Evolutionary conservation across 352 stramenopile species (phyloP).

Genomic region (Plasmopara viticola): DNA sequence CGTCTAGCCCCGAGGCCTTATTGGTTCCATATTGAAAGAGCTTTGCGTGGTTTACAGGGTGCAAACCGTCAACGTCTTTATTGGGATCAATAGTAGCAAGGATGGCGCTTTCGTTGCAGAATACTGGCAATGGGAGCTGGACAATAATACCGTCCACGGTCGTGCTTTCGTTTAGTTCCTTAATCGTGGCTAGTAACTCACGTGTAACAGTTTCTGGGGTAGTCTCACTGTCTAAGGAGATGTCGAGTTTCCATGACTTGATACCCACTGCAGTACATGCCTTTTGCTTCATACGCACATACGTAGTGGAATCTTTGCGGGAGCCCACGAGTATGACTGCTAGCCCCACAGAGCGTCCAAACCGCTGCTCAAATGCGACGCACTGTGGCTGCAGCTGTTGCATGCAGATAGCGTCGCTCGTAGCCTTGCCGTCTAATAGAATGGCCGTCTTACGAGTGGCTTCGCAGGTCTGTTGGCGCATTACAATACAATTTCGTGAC

Average conservation of each 20-base stretch:
- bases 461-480: no score
- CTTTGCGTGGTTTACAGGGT: slow-evolving; percentile 94
- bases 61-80: slow-evolving; percentile 99
- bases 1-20: slow-evolving; percentile 32
- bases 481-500: no score
- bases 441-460: slow-evolving; percentile 6
- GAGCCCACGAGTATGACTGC: slow-evolving; percentile 96
- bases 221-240: slow-evolving; percentile 21
- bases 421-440: slow-evolving; percentile 80
- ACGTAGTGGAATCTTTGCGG: slow-evolving; percentile 94
- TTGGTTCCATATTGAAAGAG: slow-evolving; percentile 75
- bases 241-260: slow-evolving; percentile 74
- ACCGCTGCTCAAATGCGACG: slow-evolving; percentile 31
- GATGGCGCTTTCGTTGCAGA: slow-evolving; percentile 93
- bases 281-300: slow-evolving; percentile 99
- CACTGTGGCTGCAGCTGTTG: slow-evolving; percentile 79
- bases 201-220: slow-evolving; percentile 9
- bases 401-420: slow-evolving; percentile 72
- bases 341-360: slow-evolving; percentile 86
- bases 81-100: slow-evolving; percentile 84
- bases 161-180: slow-evolving; percentile 51
- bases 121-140: slow-evolving; percentile 86
- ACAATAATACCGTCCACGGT: slow-evolving; percentile 85
- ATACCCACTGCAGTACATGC: slow-evolving; percentile 93
- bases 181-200: slow-evolving; percentile 48